Percentiles rank a stretch among this genome's conserved stretches.
Conservation (phyloP, 805 yeast species). For the Metschnikowia baotianmanensis region DNA sequence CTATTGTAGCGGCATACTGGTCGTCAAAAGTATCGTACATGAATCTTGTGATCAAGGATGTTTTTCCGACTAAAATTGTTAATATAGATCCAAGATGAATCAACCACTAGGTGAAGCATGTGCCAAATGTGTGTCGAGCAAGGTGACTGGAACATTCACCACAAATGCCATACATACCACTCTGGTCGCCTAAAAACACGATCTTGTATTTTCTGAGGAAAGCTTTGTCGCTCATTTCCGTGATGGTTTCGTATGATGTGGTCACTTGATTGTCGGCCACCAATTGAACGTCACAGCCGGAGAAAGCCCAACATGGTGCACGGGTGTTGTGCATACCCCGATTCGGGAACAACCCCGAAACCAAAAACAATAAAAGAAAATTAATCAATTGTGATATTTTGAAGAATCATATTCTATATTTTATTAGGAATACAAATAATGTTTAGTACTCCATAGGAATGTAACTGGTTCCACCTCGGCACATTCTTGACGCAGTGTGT, state of each 20-base stretch:
- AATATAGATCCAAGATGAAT: slow-evolving; percentile 1
- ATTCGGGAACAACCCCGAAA: too few relatives aligned
- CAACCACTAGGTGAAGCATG: neutral
- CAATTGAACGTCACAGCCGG: neutral
- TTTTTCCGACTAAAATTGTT: slow-evolving; percentile 72
- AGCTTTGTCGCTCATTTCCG: slow-evolving; percentile 30
- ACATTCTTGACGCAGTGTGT: too few relatives aligned
- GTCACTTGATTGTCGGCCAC: neutral
- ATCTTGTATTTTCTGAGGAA: slow-evolving; percentile 73
- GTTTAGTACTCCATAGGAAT: too few relatives aligned
- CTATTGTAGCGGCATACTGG: slow-evolving; percentile 94
- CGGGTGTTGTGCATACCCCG: slow-evolving; percentile 6
- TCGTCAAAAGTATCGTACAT: slow-evolving; percentile 98
- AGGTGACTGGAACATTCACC: too few relatives aligned
- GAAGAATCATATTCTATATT: too few relatives aligned
- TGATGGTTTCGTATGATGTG: neutral
- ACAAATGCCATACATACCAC: slow-evolving; percentile 60
- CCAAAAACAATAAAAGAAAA: too few relatives aligned
- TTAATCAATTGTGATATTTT: too few relatives aligned
- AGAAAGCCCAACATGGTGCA: slow-evolving; percentile 3
- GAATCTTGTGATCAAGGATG: slow-evolving; percentile 93
- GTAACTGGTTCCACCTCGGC: too few relatives aligned
- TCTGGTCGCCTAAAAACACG: slow-evolving; percentile 95
- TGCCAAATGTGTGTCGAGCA: too few relatives aligned
- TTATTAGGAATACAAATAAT: too few relatives aligned